Evolutionary conservation across 306 rosid species (phyloP), one percentile per base, ranked within the genome.

Genomic region (Myrica gale): DNA sequence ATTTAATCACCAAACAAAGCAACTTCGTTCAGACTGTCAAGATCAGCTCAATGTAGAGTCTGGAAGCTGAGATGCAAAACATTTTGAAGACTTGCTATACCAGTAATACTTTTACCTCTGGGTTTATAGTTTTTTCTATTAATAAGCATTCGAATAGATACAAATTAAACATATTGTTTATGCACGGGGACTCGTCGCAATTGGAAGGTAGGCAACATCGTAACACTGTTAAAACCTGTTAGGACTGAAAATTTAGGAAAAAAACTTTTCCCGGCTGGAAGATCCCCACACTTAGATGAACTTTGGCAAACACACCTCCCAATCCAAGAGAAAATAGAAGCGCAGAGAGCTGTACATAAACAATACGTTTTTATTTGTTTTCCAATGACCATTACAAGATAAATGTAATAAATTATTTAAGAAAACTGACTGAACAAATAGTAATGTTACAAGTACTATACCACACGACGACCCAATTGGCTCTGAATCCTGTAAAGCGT

Each of bases 351-450:
- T 15, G 19, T 37, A 15, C 46, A 37, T 63, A 42, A 66, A 42
- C 21, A 68, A 47, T 50, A 5, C 39, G 39, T 73, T 72, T 74
- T 76, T 80, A 79, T 83, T 78, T 23, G 20, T 69, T 70, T 74
- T 41, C 74, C 74, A 43, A 45, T 77, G 69, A 84, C 80, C 79
- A 78, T 76, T 88, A 86, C 87, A 83, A 80, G 62, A 76, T 75
- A 55, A 77, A 85, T 85, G 55, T 66, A 81, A 86, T 53, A 72
- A 78, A 79, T 69, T 73, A 84, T 76, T 75, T 79, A 76, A 71
- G 81, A 83, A 81, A 79, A 80, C 74, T 66, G 78, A 68, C 75
- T 56, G 72, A 80, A 79, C 10, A 61, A 88, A 80, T 69, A 43
- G 58, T 80, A 72, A 53, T 60, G 81, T 74, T 85, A 85, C 90